Evolutionary conservation across 1,139 yeast species (phyloP).

Genomic region (Suhomyces maxii): DNA sequence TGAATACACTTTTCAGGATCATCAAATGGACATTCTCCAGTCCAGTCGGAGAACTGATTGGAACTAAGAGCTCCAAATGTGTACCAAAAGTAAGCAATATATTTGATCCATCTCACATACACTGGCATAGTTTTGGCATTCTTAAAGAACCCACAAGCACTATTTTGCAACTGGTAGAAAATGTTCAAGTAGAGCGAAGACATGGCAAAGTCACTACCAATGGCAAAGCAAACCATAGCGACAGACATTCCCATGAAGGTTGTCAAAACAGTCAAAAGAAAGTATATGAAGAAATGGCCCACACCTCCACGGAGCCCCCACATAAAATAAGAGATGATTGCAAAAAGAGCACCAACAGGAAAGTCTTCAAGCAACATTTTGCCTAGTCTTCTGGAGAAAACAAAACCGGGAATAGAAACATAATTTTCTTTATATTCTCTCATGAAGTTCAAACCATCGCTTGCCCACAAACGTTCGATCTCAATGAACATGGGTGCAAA

Average conservation of each 20-base stretch:
- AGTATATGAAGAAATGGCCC: conserved; percentile 21
- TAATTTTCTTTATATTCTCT: conserved; percentile 24
- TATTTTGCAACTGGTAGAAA: conserved; percentile 26
- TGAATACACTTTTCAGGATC: conserved; percentile 15
- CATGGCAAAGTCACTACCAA: conserved; percentile 19
- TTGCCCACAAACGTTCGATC: conserved; percentile 22
- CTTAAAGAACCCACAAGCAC: conserved; percentile 28
- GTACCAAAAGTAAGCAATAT: conserved; percentile 28
- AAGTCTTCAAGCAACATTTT: conserved; percentile 23
- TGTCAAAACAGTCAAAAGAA: conserved; percentile 18
- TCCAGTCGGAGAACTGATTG: conserved; percentile 24
- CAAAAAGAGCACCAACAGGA: conserved; percentile 21
- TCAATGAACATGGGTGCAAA: conserved; percentile 27
- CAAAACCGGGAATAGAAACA: conserved; percentile 23
- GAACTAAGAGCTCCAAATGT: conserved; percentile 24
- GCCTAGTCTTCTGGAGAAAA: conserved; percentile 23
- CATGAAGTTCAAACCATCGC: conserved; percentile 23
- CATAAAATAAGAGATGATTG: conserved; percentile 24
- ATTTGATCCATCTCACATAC: conserved; percentile 28
- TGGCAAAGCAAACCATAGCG: conserved; percentile 23
- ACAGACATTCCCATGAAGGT: conserved; percentile 22
- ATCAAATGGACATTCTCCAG: conserved; percentile 20
- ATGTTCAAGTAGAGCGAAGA: conserved; percentile 20
- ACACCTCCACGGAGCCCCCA: conserved; percentile 24
- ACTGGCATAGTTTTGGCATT: conserved; percentile 28